phyloP scores from a whole-genome alignment of 345 rosid genomes.

The Rhodamnia rubescens region DNA sequence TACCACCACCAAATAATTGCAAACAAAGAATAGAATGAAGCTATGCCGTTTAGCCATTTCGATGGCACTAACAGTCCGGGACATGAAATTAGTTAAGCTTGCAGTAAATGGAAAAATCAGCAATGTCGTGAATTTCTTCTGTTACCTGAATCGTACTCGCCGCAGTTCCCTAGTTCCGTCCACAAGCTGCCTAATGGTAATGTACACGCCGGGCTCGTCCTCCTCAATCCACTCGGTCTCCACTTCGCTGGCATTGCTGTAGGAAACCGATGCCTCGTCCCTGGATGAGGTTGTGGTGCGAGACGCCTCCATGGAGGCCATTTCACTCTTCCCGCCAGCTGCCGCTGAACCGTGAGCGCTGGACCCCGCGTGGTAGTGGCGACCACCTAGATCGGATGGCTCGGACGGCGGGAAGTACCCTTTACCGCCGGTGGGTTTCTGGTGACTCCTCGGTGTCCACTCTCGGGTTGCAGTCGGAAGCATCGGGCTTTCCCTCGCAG shows the following conservation, averaged over 20 bases:
- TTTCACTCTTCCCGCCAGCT: conserved; percentile 30
- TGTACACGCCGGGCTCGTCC: conserved; percentile 91
- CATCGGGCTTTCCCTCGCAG: conserved; percentile 72
- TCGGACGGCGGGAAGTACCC: conserved; percentile 19
- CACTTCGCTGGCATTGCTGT: conserved; percentile 87
- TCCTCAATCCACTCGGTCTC: conserved; percentile 91
- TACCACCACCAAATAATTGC: neutral
- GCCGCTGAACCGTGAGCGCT: conserved; percentile 41
- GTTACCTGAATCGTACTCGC: conserved; percentile 94
- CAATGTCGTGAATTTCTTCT: neutral
- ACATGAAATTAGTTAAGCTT: neutral
- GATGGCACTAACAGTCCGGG: neutral
- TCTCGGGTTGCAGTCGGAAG: conserved; percentile 27
- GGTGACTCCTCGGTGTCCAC: conserved; percentile 70
- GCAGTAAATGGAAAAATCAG: neutral
- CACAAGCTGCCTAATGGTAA: conserved; percentile 74
- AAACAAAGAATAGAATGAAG: neutral
- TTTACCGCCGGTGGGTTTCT: conserved; percentile 16
- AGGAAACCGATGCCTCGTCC: conserved; percentile 74
- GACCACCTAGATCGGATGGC: conserved; percentile 18
- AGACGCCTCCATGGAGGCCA: conserved; percentile 35
- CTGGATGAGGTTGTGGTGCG: conserved; percentile 81
- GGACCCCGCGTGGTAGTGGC: conserved; percentile 31
- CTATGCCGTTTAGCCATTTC: neutral
- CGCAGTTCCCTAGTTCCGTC: conserved; percentile 96